Evolutionary conservation across 2,329 filamentous ascomycete genomes (phyloP).

Genomic region (Exophiala phaeomuriformis): DNA sequence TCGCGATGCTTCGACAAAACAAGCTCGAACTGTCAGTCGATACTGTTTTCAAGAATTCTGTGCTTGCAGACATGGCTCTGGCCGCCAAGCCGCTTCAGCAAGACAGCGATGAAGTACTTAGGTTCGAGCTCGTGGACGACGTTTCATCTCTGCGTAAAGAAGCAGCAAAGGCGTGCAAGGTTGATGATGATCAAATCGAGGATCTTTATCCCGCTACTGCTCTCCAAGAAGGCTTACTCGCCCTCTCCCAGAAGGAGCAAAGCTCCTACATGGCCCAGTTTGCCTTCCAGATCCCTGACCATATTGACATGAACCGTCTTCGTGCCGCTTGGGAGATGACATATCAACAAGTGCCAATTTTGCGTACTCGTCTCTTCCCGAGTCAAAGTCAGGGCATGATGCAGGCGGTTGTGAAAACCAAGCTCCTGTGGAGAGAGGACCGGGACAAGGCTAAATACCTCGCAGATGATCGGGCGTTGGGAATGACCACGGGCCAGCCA

Average conservation of each 20-base stretch:
- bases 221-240: conserved; percentile 40
- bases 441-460: not conserved
- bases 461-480: not conserved
- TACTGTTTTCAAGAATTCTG: conserved; percentile 33
- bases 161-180: conserved; percentile 21
- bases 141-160: conserved; percentile 12
- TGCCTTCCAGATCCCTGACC: conserved; percentile 29
- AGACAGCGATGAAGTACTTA: no score
- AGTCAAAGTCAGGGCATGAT: conserved; percentile 27
- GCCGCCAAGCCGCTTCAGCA: conserved; percentile 1
- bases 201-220: conserved; percentile 38
- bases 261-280: conserved; percentile 39
- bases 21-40: conserved; percentile 25
- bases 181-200: conserved; percentile 29
- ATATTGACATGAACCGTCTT: conserved; percentile 33
- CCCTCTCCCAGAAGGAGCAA: conserved; percentile 33
- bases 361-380: conserved; percentile 37
- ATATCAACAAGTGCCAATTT: conserved; percentile 33
- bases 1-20: conserved; percentile 22
- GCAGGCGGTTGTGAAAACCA: conserved; percentile 29
- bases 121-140: not conserved
- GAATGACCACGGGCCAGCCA: not conserved
- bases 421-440: conserved; percentile 29
- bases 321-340: conserved; percentile 35
- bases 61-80: conserved; percentile 39